Evolutionary conservation across 208 protist genomes (phyloP).

Genomic region (Trypanosoma boissoni): DNA sequence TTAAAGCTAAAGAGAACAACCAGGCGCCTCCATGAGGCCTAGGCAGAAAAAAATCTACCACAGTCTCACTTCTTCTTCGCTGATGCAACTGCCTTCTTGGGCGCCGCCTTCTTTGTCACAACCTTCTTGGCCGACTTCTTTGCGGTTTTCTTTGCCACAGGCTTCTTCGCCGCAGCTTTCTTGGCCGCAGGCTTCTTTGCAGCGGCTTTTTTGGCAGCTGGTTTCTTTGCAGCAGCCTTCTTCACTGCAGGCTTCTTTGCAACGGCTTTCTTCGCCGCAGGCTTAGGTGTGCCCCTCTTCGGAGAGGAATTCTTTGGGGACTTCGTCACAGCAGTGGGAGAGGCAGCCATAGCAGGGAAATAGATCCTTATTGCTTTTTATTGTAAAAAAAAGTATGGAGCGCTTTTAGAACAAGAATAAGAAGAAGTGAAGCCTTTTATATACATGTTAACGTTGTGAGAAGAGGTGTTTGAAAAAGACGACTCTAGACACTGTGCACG

Average conservation of each 20-base stretch:
- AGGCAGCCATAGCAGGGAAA: conserved; percentile 13
- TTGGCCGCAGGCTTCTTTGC: conserved; percentile 26
- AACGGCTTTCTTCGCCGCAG: background rate
- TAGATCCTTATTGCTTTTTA: too few species aligned
- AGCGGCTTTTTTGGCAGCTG: conserved; percentile 24
- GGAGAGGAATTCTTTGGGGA: conserved; percentile 23
- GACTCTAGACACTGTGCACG: too few species aligned
- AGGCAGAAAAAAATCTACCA: background rate
- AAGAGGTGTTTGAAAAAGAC: too few species aligned
- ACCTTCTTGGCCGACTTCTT: background rate
- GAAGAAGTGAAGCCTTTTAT: too few species aligned
- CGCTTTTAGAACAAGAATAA: background rate
- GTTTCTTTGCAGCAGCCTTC: conserved; percentile 23
- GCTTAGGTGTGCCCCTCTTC: conserved; percentile 15
- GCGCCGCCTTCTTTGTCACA: conserved; percentile 2
- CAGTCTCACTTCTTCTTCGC: conserved; percentile 21
- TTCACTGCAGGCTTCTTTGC: background rate
- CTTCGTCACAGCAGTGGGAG: conserved; percentile 24
- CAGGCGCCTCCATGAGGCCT: too few species aligned
- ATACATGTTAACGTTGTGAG: too few species aligned
- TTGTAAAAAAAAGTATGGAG: conserved; percentile 5
- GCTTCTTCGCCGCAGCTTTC: conserved; percentile 25
- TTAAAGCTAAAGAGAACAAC: too few species aligned
- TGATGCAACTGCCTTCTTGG: conserved; percentile 26
- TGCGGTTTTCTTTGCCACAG: background rate